Base-by-base conservation (phyloP, 2,329 filamentous ascomycete species). In the Trichoderma sp. region DNA sequence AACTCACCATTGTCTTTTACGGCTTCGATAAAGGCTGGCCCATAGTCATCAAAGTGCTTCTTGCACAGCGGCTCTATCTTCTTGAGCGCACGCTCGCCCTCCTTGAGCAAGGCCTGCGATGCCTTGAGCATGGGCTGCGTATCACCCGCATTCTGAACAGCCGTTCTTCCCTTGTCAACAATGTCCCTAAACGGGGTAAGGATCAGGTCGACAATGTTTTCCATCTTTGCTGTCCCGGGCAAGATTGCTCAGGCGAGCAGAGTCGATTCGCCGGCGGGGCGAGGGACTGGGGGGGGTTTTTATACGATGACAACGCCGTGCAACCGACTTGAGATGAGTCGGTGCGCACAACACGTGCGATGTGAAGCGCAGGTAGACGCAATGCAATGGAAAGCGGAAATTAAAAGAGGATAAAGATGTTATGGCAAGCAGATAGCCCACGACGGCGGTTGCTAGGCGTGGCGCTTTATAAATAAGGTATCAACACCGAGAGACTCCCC, bases 1-100 rank as follows among this genome's bases (percentile, higher is more conserved):
- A 64, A 70, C 80, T 72, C 77, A 87, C 86, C 83, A 69, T 86
- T 83, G 63, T 86, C 84, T 70, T 84, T 85, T 29, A 88, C 78
- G 6, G 83, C 82, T 69, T 82, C 77, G 22, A 84, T 74, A 70
- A 88, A 87, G 69, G 78, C 81, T 27, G 75, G 70, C 5, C 83
- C 82, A 64, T 84, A 86, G 42, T 85, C 82, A 7, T 82, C 80
- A 52, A 82, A 74, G 56, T 82, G 78, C 64, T 82, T 83, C 68
- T 77, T 79, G 73, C 84, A 86, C 13, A 85, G 74, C 39, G 84
- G 84, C 71, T 86, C 83, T 50, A 87, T 80, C 64, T 77, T 81
- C 73, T 83, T 83, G 61, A 86, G 71, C 2, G 82, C 81, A 64
- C 82, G 80, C 67, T 84, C 82, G 52, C 83, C 84, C 70, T 84